Evolutionary conservation across 2,329 filamentous ascomycete genomes (phyloP).

Genomic region (Apiospora saccharicola): DNA sequence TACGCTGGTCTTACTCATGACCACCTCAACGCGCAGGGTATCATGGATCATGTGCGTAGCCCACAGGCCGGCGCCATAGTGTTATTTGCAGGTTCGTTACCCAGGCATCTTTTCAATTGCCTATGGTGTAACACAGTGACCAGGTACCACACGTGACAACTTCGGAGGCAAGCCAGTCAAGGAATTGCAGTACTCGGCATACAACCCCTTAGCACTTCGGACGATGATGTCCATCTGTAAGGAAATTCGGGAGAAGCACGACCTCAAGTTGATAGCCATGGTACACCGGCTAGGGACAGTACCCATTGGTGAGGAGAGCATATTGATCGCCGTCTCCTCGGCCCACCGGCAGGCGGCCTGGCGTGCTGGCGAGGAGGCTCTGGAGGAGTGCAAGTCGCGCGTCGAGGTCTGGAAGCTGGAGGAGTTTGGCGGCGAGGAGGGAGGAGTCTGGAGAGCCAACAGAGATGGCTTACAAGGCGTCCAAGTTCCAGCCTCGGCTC

Average conservation of each 20-base stretch:
- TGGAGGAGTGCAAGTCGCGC: slow-evolving; percentile 84
- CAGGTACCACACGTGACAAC: slow-evolving; percentile 79
- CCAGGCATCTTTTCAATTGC: not conserved
- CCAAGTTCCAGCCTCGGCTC: slow-evolving; percentile 45
- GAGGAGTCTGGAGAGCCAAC: slow-evolving; percentile 84
- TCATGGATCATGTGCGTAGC: slow-evolving; percentile 74
- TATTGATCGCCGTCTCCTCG: slow-evolving; percentile 85
- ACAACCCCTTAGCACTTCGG: slow-evolving; percentile 72
- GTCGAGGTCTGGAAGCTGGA: slow-evolving; percentile 98
- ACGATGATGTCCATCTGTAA: slow-evolving; percentile 72
- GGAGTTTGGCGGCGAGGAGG: slow-evolving; percentile 80
- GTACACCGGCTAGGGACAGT: slow-evolving; percentile 86
- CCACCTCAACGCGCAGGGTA: slow-evolving; percentile 61
- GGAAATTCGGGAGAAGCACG: slow-evolving; percentile 65
- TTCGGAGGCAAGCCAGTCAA: slow-evolving; percentile 77
- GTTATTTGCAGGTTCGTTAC: slow-evolving; percentile 70
- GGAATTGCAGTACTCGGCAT: slow-evolving; percentile 78
- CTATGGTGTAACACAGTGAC: slow-evolving; percentile 30
- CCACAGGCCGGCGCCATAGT: slow-evolving; percentile 79
- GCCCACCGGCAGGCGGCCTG: slow-evolving; percentile 87
- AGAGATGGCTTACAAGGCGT: slow-evolving; percentile 72
- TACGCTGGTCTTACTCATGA: slow-evolving; percentile 74
- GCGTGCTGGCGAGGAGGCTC: slow-evolving; percentile 85
- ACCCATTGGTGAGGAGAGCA: slow-evolving; percentile 91
- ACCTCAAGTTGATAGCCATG: slow-evolving; percentile 77